phyloP scores from a whole-genome alignment of 768 basidiomycete species.

The Mycena galericulata region DNA sequence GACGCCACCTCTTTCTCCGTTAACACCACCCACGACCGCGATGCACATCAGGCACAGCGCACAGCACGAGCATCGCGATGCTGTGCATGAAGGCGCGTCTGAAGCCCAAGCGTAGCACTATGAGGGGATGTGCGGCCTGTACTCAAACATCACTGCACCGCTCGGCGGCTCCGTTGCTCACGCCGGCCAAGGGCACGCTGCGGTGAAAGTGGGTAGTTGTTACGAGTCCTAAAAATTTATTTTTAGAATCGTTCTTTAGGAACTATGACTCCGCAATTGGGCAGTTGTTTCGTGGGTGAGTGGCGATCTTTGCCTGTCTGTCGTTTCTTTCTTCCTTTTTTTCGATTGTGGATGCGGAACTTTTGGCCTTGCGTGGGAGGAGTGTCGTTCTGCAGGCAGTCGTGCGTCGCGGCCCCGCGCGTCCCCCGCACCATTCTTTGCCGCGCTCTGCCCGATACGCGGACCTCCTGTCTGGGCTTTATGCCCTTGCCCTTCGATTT shows the following conservation, averaged over 20 bases:
- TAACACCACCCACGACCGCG: too few species aligned
- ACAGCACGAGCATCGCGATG: neutral
- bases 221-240: too few species aligned
- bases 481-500: slow-evolving; percentile 9
- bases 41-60: too few species aligned
- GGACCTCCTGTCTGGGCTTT: slow-evolving; percentile 12
- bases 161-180: neutral
- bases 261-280: too few species aligned
- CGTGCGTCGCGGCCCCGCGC: slow-evolving; percentile 1
- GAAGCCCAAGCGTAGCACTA: neutral
- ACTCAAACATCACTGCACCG: slow-evolving; percentile 2
- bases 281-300: slow-evolving; percentile 3
- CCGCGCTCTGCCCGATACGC: slow-evolving; percentile 1
- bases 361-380: neutral
- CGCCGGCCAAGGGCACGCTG: neutral
- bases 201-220: neutral
- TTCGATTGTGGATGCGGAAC: neutral
- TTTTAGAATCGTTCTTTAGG: too few species aligned
- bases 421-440: slow-evolving; percentile 5
- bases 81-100: neutral
- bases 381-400: neutral
- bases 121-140: too few species aligned
- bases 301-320: neutral
- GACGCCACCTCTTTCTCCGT: too few species aligned
- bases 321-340: neutral